These are phyloP conservation scores for Teunomyces kruisii DNA, from an alignment of 805 yeast genomes.

Conservation along the genomic window DNA sequence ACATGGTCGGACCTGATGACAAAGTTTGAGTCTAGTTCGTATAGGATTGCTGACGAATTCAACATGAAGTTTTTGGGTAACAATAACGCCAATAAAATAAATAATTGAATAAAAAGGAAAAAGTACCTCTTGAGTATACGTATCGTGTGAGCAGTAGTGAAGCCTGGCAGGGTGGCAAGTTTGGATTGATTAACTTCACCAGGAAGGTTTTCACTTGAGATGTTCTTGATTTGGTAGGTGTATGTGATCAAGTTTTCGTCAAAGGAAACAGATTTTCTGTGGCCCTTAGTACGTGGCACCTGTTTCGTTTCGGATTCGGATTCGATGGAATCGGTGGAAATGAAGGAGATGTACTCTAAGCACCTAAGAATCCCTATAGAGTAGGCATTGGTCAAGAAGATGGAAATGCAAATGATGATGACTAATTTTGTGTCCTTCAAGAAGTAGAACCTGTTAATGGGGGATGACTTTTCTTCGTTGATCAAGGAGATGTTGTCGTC, in stretches of 20 bases:
- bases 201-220: neutral
- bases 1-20: constrained; percentile 27
- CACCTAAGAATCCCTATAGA: constrained; percentile 12
- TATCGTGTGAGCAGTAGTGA: neutral
- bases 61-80: constrained; percentile 16
- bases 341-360: constrained; percentile 17
- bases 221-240: constrained; percentile 11
- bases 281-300: constrained; percentile 5
- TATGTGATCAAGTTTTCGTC: constrained; percentile 14
- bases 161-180: constrained; percentile 1
- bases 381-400: constrained; percentile 10
- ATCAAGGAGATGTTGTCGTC: constrained; percentile 1
- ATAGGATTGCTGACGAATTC: constrained; percentile 20
- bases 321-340: constrained; percentile 7
- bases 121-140: constrained; percentile 3
- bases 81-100: constrained; percentile 3
- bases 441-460: constrained; percentile 10
- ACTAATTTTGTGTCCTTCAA: constrained; percentile 12
- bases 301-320: constrained; percentile 3
- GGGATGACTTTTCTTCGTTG: constrained; percentile 1
- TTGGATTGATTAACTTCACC: neutral
- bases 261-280: constrained; percentile 18
- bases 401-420: constrained; percentile 11
- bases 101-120: neutral
- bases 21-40: constrained; percentile 6